Base-by-base conservation (phyloP, 23 red algal species). In the Gracilaria gracilis region DNA sequence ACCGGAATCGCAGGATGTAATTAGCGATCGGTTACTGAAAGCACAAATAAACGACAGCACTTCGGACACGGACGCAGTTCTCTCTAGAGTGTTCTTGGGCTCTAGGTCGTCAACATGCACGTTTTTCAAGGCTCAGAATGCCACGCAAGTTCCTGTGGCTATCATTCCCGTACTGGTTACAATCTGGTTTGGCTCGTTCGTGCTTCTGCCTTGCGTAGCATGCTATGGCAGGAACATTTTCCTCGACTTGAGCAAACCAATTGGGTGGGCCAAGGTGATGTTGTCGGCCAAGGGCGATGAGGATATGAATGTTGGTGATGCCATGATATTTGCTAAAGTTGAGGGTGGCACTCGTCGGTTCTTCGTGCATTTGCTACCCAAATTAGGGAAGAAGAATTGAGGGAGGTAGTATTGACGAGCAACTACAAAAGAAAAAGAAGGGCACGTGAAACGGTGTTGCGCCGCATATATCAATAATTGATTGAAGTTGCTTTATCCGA, bases 81-180 rank as follows among this genome's bases (percentile, higher is more conserved):
- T 71, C 20, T 71, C 24, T 35, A 71, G 66, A 71, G 66, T 71
- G 66, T 24, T 71, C 24, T 71, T 71, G 19, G 66, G 66, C 4
- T 71, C 66, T 37, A 71, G 66, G 24, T 37, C 14, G 32, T 71
- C 66, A 71, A 71, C 66, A n/a, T 71, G 66, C 66, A 71, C 66
- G 66, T 71, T 71, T 19, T 71, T 71, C 32, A 19, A 71, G 36
- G 9, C 66, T 24, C 32, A 28, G 13, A 71, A 37, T 71, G 66
- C 32, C 66, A 71, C 66, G 4, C 66, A 24, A 71, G 66, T 71
- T 37, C 66, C 66, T 36, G 66, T 33, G 28, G 66, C 36, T 7
- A 16, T 71, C 32, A 37, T 71, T 5, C 6, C 16, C 36, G 28
- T 71, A 28, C 24, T 71, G 66, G 14, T 71, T 12, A 4, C 66